Evolutionary conservation across 345 rosid genomes (phyloP).

Genomic region (Rhodamnia rubescens): DNA sequence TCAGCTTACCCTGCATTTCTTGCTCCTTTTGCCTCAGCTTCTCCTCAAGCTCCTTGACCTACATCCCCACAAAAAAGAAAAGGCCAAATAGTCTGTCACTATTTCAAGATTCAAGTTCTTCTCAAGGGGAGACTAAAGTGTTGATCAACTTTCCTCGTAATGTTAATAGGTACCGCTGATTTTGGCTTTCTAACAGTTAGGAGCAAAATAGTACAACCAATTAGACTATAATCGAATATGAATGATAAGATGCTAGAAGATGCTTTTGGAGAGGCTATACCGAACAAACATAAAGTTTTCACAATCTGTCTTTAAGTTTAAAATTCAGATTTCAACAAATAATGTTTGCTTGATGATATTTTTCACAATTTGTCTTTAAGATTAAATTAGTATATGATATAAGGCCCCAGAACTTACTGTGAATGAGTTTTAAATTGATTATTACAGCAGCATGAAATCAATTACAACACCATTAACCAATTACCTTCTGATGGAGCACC

Average conservation of each 20-base stretch:
- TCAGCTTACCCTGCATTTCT: slow-evolving; percentile 24
- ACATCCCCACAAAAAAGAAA: not conserved
- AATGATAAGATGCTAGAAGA: not conserved
- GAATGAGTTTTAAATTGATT: not conserved
- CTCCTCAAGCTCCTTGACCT: slow-evolving; percentile 83
- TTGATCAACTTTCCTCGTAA: not conserved
- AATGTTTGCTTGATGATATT: not conserved
- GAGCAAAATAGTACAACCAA: not conserved
- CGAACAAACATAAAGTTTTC: not conserved
- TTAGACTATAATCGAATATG: not conserved
- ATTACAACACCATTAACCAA: not conserved
- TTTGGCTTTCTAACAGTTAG: not conserved
- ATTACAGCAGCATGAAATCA: not conserved
- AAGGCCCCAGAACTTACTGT: not conserved
- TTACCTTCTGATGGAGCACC: slow-evolving; percentile 44
- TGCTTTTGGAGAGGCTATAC: not conserved
- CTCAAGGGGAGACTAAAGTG: not conserved
- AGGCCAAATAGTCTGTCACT: not conserved
- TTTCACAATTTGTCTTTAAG: not conserved
- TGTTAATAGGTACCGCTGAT: not conserved
- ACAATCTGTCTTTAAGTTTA: not conserved
- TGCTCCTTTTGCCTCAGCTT: slow-evolving; percentile 66
- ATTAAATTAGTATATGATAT: not conserved
- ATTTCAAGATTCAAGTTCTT: not conserved
- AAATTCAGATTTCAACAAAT: not conserved